Base-by-base conservation (phyloP, 345 rosid species). In the Eucalyptus marginata region DNA sequence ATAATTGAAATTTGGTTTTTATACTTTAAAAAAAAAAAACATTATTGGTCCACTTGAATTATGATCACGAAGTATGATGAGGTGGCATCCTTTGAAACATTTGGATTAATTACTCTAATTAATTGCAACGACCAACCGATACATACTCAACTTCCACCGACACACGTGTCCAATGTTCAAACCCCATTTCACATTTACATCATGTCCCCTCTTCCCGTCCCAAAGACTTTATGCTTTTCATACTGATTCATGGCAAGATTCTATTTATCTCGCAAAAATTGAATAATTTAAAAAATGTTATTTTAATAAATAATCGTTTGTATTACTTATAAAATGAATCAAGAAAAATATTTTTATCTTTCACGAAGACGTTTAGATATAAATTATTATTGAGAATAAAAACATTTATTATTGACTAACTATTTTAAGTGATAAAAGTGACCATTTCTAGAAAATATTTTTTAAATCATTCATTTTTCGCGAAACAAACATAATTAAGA, bases 321-420 rank as follows among this genome's bases (percentile, higher is more conserved):
- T 15, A 31, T 15, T 3, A 4, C 11, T 66, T 9, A n/a, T 8
- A 15, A n/a, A 31, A 31, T 15, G 5, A 66, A 31, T 66, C 2
- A 7, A 58, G 7, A 59, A 59, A 59, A 59, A 59, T 59, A 25
- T 25, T 11, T 59, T 11, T 1, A 59, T 59, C 14, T 10, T 59
- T 12, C 29, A 59, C 2, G 0, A 1, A 58, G 0, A 64, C 1
- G 0, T n/a, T 64, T n/a, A 29, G 1, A 2, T 14, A 64, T n/a
- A 29, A 64, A 14, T 13, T 64, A 7, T 7, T 64, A 7, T 64
- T 7, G 12, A 66, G 11, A 31, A 66, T 15, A 18, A 66, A 66
- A 66, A 8, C 0, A 16, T 66, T 66, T n/a, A 4, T 31, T 4
- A 33, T 4, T 20, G 4, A 17, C 5, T 68, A 33, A 33, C 10